These are phyloP conservation scores for Tanacetum coccineum DNA, from an alignment of 129 eudicot genomes.

Conservation along the genomic window DNA sequence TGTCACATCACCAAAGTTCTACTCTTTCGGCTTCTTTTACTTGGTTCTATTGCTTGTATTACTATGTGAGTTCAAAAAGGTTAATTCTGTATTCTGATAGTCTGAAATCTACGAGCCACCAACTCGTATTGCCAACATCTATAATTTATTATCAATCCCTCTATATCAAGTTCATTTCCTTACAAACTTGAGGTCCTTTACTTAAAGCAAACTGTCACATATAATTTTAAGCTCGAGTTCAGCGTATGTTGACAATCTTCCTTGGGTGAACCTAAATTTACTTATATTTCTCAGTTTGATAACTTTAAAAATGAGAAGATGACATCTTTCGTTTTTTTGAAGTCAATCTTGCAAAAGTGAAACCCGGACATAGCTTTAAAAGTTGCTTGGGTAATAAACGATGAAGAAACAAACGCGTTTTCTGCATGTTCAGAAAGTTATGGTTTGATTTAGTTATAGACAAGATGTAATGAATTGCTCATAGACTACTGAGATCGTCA, in stretches of 20 bases:
- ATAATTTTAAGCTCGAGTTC: neutral
- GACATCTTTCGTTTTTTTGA: neutral
- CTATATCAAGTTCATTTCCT: neutral
- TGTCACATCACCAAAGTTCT: conserved; percentile 1
- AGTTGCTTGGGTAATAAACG: neutral
- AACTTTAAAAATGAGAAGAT: neutral
- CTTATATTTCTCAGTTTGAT: conserved; percentile 11
- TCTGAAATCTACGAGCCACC: neutral
- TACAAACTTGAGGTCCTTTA: neutral
- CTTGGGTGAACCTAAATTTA: neutral
- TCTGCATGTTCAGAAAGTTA: too few species aligned
- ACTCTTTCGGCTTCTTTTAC: conserved; percentile 2
- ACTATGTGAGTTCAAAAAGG: neutral
- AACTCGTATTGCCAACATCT: neutral
- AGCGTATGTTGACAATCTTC: neutral
- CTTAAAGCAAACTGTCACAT: neutral
- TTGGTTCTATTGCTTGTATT: conserved; percentile 1
- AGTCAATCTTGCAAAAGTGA: conserved; percentile 1
- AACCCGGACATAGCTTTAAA: neutral
- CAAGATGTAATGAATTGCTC: too few species aligned
- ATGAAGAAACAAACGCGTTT: too few species aligned
- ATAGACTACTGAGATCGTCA: too few species aligned
- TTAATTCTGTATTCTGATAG: neutral
- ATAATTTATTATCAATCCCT: neutral
- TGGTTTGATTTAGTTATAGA: too few species aligned